Conservation (phyloP, 306 rosid genomes). For the peach (Prunus persica) region DNA sequence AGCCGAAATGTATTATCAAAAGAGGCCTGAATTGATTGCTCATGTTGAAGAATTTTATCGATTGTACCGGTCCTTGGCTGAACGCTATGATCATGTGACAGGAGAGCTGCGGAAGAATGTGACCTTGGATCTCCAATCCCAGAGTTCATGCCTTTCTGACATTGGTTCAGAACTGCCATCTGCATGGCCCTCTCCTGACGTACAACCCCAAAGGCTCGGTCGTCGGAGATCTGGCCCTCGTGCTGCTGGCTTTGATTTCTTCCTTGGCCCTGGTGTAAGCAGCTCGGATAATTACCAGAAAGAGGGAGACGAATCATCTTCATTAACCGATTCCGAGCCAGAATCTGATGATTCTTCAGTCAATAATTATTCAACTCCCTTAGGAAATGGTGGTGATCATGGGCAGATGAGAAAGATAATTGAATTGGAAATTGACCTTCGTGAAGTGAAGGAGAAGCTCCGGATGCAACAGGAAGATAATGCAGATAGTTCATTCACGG, state of each 20-base stretch:
- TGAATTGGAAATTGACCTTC: slow-evolving; percentile 84
- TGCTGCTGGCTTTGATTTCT: slow-evolving; percentile 93
- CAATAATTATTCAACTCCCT: slow-evolving; percentile 63
- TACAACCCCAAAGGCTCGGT: slow-evolving; percentile 22
- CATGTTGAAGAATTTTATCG: slow-evolving; percentile 90
- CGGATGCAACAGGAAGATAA: slow-evolving; percentile 60
- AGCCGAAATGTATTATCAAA: slow-evolving; percentile 97
- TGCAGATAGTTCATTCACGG: slow-evolving; percentile 38
- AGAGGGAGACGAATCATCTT: slow-evolving; percentile 76
- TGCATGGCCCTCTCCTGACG: slow-evolving; percentile 47
- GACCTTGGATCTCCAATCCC: slow-evolving; percentile 82
- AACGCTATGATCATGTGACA: slow-evolving; percentile 88
- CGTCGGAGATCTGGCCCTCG: slow-evolving; percentile 61
- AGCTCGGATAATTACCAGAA: slow-evolving; percentile 61
- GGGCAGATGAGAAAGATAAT: slow-evolving; percentile 55
- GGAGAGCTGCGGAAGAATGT: slow-evolving; percentile 72
- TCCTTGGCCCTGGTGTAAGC: slow-evolving; percentile 77
- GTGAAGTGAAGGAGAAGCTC: slow-evolving; percentile 68
- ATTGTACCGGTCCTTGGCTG: slow-evolving; percentile 80
- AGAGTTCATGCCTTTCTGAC: slow-evolving; percentile 69
- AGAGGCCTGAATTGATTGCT: slow-evolving; percentile 83
- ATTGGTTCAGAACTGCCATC: slow-evolving; percentile 58
- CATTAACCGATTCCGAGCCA: slow-evolving; percentile 76
- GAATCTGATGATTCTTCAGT: slow-evolving; percentile 94
- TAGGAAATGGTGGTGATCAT: slow-evolving; percentile 46